Evolutionary conservation across 2,329 filamentous ascomycete species (phyloP), one percentile per base, ranked within the genome.

Genomic region (Ophiocordyceps australis): DNA sequence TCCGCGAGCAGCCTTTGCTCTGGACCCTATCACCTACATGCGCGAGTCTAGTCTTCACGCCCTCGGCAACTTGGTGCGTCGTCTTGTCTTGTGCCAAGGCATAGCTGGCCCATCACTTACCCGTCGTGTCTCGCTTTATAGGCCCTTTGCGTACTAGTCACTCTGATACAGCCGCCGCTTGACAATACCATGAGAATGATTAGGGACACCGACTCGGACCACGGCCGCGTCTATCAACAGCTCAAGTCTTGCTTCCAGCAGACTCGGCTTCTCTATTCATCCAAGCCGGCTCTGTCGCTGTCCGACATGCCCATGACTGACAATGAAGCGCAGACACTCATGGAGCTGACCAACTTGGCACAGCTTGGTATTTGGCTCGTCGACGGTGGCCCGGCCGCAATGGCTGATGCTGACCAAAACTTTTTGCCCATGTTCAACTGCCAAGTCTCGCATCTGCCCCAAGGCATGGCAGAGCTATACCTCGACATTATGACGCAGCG

Each of bases 271-370:
- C 38, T 54, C 16, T 55, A 51, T 28, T 43, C 43, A 4, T 29
- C 40, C n/a, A 33, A 35, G 18, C 35, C 42, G 12, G 41, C 47
- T 25, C 31, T 55, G n/a, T 43, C 42, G 2, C 40, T 44, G 17
- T 37, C 43, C 12, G 44, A 52, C n/a, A 33, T 49, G n/a, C 41
- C 46, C 18, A 33, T 49, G 10, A 35, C 45, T 23, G 40, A 45
- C 17, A 26, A 36, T 14, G 46, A 54, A 22, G 40, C 41, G 13
- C 39, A 40, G 14, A 45, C 43, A 10, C 41, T 52, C 15, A 45
- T 65, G 14, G 53, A 57, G 21, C 46, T 65, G 33, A 50, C 55
- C 8, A 65, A 65, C 30, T 44, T 65, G 29, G 58, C 59, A 4
- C 54, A 57, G 20, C 50, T 62, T 19, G 52, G 52, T 13, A 38